Conservation (phyloP, 805 yeast genomes). For the Wickerhamiella lipophila region DNA sequence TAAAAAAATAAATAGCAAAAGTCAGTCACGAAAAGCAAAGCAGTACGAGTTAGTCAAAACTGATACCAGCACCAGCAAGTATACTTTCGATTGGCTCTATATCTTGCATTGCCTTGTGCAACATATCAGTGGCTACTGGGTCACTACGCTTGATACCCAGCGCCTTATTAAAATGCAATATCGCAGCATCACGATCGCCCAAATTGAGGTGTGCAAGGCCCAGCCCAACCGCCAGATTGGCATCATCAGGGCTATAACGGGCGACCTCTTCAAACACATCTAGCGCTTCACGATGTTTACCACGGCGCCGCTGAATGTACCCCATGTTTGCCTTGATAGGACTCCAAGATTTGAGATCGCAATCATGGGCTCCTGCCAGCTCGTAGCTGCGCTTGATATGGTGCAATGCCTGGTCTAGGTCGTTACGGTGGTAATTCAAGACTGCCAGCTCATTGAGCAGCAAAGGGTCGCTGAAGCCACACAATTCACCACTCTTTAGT, state of each 20-base stretch:
- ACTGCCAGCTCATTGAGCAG: conserved; percentile 89
- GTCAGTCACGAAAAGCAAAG: too few relatives aligned
- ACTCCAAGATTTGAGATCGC: conserved; percentile 72
- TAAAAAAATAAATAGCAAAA: background rate
- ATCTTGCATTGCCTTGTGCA: conserved; percentile 25
- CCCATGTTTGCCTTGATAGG: conserved; percentile 37
- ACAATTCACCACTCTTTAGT: conserved; percentile 56
- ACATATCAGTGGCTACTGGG: conserved; percentile 68
- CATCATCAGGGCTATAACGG: conserved; percentile 53
- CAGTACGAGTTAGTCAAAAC: background rate
- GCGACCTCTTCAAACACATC: conserved; percentile 66
- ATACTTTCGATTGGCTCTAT: background rate
- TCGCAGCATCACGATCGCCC: conserved; percentile 52
- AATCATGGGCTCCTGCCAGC: conserved; percentile 33
- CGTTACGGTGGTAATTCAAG: conserved; percentile 63
- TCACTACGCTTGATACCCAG: conserved; percentile 68
- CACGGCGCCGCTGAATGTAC: conserved; percentile 17
- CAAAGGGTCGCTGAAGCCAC: conserved; percentile 74
- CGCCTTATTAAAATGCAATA: conserved; percentile 67
- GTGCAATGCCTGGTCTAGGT: conserved; percentile 50
- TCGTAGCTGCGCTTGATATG: conserved; percentile 22
- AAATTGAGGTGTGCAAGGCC: conserved; percentile 69
- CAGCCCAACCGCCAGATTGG: conserved; percentile 67
- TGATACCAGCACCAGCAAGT: background rate
- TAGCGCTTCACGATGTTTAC: conserved; percentile 61